Base-by-base conservation (phyloP, 306 rosid genomes). In the Casuarina cunninghamiana region DNA sequence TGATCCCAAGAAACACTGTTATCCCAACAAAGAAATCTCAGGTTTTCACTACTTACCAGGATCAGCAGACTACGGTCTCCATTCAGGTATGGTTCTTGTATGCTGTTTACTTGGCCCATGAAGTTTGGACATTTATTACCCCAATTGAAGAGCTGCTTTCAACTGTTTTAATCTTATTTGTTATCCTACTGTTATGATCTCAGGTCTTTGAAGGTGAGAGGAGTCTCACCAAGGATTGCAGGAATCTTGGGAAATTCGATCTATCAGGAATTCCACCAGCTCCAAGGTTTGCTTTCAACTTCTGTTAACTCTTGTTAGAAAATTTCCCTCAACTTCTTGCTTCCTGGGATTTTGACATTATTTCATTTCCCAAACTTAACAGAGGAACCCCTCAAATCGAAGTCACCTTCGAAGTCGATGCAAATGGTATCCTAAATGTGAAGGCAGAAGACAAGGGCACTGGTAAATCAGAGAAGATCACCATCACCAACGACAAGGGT, bases 341-440 rank as follows among this genome's bases (percentile, higher is more conserved):
- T 76, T 38, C 7, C 38, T 17, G 7, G 49, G 17, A 37, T 73
- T 51, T 79, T 16, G 69, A 79, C 66, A 37, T 6, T 63, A 60
- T 75, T 79, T 49, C 35, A 10, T 58, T 6, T 72, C 21, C 26
- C 41, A 48, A 26, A 61, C 15, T 77, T 49, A 82, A 86, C 91
- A 96, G 99, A 84, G 99, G 99, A 60, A 93, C 99, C 77, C 98
- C 98, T 77, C 99, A 96, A 88, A 96, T 96, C 66, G 99, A 96
- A 85, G 99, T 96, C 73, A 96, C 99, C 45, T 96, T 96, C 42
- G 99, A 96, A 90, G 98, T 96, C 2, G 99, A 96, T 76, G 99
- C 99, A 38, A 96, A 96, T 10, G 99, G 99, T 50, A 96, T 96
- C 89, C 74, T 96, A 35, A 96, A 93, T 58, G 98, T 96, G 0